Conservation (phyloP, 192 early-diverging fungal species). For the Backusella luteola region DNA sequence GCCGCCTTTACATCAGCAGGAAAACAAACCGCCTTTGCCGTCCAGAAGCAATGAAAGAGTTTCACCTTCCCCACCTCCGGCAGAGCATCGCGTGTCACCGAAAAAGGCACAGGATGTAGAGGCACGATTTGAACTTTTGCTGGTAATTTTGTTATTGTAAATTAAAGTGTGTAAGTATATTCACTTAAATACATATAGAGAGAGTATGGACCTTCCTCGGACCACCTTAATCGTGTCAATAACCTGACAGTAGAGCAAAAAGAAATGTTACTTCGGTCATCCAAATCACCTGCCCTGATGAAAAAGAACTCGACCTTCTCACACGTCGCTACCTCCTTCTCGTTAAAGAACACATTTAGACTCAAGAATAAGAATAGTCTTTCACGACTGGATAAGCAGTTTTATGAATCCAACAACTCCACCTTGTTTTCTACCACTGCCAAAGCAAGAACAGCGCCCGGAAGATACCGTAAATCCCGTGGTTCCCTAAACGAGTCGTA, state of each 20-base stretch:
- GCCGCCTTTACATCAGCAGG: neutral
- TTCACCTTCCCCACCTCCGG: neutral
- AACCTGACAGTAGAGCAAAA: conserved; percentile 27
- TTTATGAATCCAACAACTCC: neutral
- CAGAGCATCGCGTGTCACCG: neutral
- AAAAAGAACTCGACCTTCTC: conserved; percentile 24
- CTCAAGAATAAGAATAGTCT: conserved; percentile 8
- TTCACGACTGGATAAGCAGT: neutral
- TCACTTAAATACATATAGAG: conserved; percentile 4
- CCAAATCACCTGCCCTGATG: conserved; percentile 14
- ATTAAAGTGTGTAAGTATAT: neutral
- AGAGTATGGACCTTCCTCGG: conserved; percentile 26
- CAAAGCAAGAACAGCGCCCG: neutral
- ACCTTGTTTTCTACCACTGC: neutral
- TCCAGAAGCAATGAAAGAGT: neutral
- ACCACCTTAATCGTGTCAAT: conserved; percentile 14
- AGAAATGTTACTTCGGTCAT: conserved; percentile 17
- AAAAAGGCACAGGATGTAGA: conserved; percentile 26
- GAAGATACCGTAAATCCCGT: neutral
- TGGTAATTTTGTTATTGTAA: conserved; percentile 11
- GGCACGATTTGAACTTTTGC: conserved; percentile 25
- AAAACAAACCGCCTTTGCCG: neutral
- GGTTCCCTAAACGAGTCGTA: neutral
- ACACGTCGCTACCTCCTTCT: conserved; percentile 13
- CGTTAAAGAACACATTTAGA: conserved; percentile 18